Evolutionary conservation across 75 land plant species (phyloP), one percentile per base, ranked within the genome.

Genomic region (Cunninghamia lanceolata): DNA sequence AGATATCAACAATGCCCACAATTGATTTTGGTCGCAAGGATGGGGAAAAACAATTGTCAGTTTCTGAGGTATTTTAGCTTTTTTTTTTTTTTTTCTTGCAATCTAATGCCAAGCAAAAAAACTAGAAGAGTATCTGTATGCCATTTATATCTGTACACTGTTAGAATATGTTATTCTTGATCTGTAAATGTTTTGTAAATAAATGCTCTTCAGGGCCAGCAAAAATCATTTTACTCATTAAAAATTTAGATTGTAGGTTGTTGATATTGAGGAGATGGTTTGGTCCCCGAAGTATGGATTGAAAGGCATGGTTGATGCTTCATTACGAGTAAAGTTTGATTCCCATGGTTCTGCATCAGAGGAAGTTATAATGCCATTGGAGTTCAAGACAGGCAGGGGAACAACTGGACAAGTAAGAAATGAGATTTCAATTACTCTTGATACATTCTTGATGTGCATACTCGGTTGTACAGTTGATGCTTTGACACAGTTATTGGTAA

Each of bases 241-340:
- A 42, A 42, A 8, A 3, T 87, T 54, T 84, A 39, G 66, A 36
- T 82, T 88, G 74, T 85, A 96, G 99, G 94, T 96, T 46, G 70
- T 94, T 35, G 99, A 96, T 89, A 96, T 96, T 85, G 99, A 96
- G 86, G 99, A 96, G 87, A 96, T 93, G 94, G 93, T 93, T 38
- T 95, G 95, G 94, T 95, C 97, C 13, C 99, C 99, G 35, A 95
- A 91, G 82, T 96, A 94, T 91, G 99, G 99, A 2, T 87, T 96
- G 90, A 96, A 96, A 90, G 99, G 99, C 68, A 93, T 96, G 91
- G 90, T 96, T 87, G 99, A 96, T 92, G 99, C 96, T 86, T 96
- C 99, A 83, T 56, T 96, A 35, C 86, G 83, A 68, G 93, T 95
- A 11, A 86, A 88, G 30, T 50, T 89, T 21, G 77, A 70, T 47